Percentiles rank a stretch among this genome's conserved stretches.
Conservation (phyloP, 1,284 basidiomycete genomes). For the Caloboletus inedulis region DNA sequence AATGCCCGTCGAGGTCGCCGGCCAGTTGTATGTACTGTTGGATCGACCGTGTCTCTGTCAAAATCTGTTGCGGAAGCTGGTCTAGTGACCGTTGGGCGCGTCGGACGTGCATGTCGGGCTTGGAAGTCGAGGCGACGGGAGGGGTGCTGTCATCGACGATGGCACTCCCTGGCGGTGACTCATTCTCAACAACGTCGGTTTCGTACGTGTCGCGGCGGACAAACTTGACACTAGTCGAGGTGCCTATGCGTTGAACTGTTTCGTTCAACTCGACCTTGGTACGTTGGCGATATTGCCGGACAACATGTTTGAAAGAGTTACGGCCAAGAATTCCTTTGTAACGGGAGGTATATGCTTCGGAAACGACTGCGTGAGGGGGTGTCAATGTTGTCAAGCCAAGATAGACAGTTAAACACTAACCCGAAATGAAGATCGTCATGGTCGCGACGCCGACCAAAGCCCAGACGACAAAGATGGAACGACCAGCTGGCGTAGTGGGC, state of each 20-base stretch:
- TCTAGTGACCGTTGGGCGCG: slow-evolving; percentile 41
- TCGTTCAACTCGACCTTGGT: slow-evolving; percentile 16
- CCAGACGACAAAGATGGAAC: slow-evolving; percentile 80
- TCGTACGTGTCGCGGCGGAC: background rate
- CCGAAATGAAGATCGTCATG: slow-evolving; percentile 70
- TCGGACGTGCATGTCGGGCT: background rate
- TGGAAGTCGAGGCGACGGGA: slow-evolving; percentile 4
- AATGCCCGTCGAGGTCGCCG: slow-evolving; percentile 20
- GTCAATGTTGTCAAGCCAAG: slow-evolving; percentile 1
- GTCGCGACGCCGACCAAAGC: slow-evolving; percentile 73
- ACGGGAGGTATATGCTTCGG: slow-evolving; percentile 57
- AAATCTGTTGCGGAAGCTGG: slow-evolving; percentile 46
- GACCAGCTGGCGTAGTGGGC: slow-evolving; percentile 62
- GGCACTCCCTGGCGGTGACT: background rate
- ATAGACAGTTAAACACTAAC: slow-evolving; percentile 35
- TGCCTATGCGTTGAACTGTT: slow-evolving; percentile 2
- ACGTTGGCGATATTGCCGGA: slow-evolving; percentile 43
- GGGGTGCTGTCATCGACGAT: background rate
- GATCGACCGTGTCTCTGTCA: slow-evolving; percentile 45
- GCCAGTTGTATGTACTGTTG: slow-evolving; percentile 48
- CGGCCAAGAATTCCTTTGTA: slow-evolving; percentile 53
- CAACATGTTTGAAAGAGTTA: slow-evolving; percentile 45
- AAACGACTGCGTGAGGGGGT: slow-evolving; percentile 45
- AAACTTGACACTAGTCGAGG: slow-evolving; percentile 1
- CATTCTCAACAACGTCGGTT: background rate